Evolutionary conservation across 202 grass and related monocot species (phyloP).

Genomic region (Eragrostis tef): DNA sequence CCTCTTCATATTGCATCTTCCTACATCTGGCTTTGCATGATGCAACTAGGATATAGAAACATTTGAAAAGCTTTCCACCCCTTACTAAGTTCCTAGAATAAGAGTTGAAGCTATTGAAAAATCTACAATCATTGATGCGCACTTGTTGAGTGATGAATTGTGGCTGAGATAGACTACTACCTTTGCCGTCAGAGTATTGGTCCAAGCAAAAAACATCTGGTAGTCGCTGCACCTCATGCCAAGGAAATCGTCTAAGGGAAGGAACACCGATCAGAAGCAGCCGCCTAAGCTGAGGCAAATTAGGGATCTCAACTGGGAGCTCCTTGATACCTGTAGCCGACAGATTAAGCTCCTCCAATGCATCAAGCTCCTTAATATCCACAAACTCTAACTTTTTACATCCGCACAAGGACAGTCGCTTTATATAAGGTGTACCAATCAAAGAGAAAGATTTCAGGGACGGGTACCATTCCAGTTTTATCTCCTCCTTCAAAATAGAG

Average conservation of each 20-base stretch:
- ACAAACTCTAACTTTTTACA: neutral
- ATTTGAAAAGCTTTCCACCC: neutral
- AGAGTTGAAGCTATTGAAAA: neutral
- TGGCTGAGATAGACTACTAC: neutral
- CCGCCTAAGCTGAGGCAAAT: neutral
- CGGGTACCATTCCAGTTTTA: conserved; percentile 17
- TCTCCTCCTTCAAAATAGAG: neutral
- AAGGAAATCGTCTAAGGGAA: conserved; percentile 26
- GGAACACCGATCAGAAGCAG: neutral
- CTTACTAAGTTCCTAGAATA: neutral
- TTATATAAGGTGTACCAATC: neutral
- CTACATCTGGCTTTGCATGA: neutral
- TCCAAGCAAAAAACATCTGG: conserved; percentile 38
- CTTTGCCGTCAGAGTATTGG: neutral
- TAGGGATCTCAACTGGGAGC: neutral
- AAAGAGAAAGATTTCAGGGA: neutral
- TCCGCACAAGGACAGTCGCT: neutral
- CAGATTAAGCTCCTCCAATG: conserved; percentile 30
- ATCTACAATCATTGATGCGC: neutral
- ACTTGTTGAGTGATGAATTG: neutral
- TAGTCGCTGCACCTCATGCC: neutral
- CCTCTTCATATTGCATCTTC: neutral
- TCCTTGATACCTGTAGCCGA: conserved; percentile 37
- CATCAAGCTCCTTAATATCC: neutral
- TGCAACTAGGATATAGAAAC: conserved; percentile 20